Conservation (phyloP, 345 rosid genomes). For the Citrus reticulata region DNA sequence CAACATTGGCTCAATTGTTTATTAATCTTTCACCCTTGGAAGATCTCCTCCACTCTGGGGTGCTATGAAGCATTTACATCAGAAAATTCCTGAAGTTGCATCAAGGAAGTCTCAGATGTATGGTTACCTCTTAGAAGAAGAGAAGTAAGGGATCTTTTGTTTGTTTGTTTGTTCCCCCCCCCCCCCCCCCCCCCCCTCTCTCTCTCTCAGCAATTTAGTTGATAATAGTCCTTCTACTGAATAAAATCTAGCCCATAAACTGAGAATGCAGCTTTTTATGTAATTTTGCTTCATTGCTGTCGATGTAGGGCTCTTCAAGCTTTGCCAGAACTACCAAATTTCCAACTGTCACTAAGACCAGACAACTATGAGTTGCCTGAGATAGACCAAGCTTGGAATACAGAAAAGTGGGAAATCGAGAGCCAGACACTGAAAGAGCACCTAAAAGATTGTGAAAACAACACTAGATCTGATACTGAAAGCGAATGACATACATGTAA, state of each 20-base stretch:
- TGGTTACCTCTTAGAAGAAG: slow-evolving; percentile 84
- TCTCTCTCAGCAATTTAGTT: neutral
- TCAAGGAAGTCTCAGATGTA: slow-evolving; percentile 73
- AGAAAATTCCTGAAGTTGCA: slow-evolving; percentile 94
- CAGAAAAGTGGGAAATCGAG: slow-evolving; percentile 48
- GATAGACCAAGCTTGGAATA: slow-evolving; percentile 49
- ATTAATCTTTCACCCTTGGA: neutral
- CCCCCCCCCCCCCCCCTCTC: too few species aligned
- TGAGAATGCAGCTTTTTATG: neutral
- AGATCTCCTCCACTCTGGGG: slow-evolving; percentile 94
- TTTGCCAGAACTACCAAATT: slow-evolving; percentile 83
- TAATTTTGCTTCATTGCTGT: neutral
- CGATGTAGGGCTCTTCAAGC: slow-evolving; percentile 62
- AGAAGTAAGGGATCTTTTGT: slow-evolving; percentile 52
- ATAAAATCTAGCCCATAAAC: neutral
- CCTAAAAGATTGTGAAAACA: slow-evolving; percentile 49
- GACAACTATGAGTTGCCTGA: slow-evolving; percentile 69
- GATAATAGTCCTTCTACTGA: neutral
- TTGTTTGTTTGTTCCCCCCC: too few species aligned
- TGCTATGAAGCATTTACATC: slow-evolving; percentile 70
- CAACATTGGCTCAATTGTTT: too few species aligned
- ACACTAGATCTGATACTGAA: slow-evolving; percentile 22
- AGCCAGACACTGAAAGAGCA: slow-evolving; percentile 60
- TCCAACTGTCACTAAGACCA: slow-evolving; percentile 78
- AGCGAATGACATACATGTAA: slow-evolving; percentile 17